These are phyloP conservation scores for Leucaena leucocephala DNA, from an alignment of 306 rosid genomes.

Conservation along the genomic window DNA sequence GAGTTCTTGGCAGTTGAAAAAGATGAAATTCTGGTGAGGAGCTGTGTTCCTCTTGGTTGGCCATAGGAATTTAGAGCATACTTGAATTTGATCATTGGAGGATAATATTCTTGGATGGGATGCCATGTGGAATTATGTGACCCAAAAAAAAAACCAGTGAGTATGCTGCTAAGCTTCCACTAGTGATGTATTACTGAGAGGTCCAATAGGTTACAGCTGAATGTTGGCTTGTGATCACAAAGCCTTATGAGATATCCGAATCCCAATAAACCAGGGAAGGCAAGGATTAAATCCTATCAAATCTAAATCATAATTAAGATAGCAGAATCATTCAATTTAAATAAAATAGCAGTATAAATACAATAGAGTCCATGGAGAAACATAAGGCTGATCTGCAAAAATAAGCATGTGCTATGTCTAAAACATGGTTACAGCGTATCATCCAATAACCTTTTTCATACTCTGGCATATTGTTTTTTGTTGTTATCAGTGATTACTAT, in stretches of 20 bases:
- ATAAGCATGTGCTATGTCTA: constrained; percentile 8
- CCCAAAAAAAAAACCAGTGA: background rate
- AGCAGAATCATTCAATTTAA: background rate
- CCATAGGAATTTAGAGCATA: too few relatives aligned
- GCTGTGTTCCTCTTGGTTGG: too few relatives aligned
- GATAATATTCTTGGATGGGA: too few relatives aligned
- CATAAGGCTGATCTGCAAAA: background rate
- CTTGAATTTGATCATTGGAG: too few relatives aligned
- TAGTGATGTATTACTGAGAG: background rate
- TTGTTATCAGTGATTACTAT: background rate
- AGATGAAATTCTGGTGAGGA: too few relatives aligned
- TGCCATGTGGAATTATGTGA: too few relatives aligned
- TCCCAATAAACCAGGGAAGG: background rate
- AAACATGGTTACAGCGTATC: constrained; percentile 19
- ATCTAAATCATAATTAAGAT: background rate
- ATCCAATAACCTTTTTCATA: constrained; percentile 22
- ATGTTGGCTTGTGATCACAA: background rate
- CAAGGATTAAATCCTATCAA: background rate
- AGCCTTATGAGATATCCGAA: background rate
- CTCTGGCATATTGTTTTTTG: constrained; percentile 8
- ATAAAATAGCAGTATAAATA: background rate
- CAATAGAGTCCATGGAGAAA: background rate
- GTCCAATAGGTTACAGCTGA: background rate
- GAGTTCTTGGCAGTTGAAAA: too few relatives aligned
- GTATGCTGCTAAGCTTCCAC: background rate